A percentile compares a stretch with the other conserved stretches of the same genome.
Conservation (phyloP, 2,329 filamentous ascomycete genomes). For the Aspergillus brunneoviolaceus region DNA sequence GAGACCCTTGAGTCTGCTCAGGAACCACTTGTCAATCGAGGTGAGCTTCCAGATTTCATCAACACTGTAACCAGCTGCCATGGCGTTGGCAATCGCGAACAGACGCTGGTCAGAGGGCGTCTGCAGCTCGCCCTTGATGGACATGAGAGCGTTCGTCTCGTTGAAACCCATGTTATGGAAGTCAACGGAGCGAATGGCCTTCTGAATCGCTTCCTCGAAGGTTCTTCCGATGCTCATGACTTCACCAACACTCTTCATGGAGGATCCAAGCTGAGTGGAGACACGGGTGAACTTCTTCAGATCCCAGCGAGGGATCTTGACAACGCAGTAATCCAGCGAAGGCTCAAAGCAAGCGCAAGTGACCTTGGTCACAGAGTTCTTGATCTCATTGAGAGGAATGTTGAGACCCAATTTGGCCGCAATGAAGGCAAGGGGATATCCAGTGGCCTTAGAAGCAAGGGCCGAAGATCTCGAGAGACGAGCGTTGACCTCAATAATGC, state of each 20-base stretch:
- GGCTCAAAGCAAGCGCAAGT: slow-evolving; percentile 98
- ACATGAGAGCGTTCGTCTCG: slow-evolving; percentile 88
- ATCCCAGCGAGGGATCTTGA: slow-evolving; percentile 99
- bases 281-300: slow-evolving; percentile 98
- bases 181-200: slow-evolving; percentile 93
- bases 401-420: slow-evolving; percentile 93
- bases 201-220: slow-evolving; percentile 98
- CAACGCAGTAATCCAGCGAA: slow-evolving; percentile 94
- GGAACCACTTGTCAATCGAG: slow-evolving; percentile 98
- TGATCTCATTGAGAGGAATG: slow-evolving; percentile 94
- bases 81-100: slow-evolving; percentile 96
- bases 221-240: slow-evolving; percentile 97
- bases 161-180: slow-evolving; percentile 95
- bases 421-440: slow-evolving; percentile 93
- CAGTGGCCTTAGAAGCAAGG: slow-evolving; percentile 93
- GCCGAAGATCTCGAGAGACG: slow-evolving; percentile 93
- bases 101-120: slow-evolving; percentile 96
- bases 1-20: slow-evolving; percentile 84
- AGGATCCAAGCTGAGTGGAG: slow-evolving; percentile 91
- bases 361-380: slow-evolving; percentile 91
- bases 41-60: slow-evolving; percentile 98
- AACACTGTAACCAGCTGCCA: slow-evolving; percentile 89
- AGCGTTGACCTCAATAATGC: slow-evolving; percentile 98
- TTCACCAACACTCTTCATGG: slow-evolving; percentile 99
- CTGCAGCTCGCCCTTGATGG: slow-evolving; percentile 91